Evolutionary conservation across 441 rosid genomes (phyloP).

Genomic region (Populus hybrid): DNA sequence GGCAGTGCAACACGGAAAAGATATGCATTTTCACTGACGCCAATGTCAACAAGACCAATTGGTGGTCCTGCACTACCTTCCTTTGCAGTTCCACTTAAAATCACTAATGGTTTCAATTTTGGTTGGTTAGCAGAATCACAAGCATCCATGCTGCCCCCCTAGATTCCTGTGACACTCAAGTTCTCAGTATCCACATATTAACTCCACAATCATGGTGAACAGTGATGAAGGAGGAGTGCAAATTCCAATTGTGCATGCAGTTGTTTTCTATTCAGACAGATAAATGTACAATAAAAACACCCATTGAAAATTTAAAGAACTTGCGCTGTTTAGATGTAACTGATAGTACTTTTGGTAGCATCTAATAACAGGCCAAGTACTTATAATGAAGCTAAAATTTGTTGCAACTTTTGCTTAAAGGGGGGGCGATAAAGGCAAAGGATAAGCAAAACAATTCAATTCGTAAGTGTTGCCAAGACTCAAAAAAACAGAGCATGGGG

Average conservation of each 20-base stretch:
- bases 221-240: not conserved
- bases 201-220: not conserved
- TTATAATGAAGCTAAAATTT: not conserved
- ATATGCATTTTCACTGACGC: constrained; percentile 60
- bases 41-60: constrained; percentile 65
- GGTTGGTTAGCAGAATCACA: constrained; percentile 15
- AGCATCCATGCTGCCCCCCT: constrained; percentile 30
- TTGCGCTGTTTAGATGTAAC: not conserved
- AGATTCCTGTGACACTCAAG: not conserved
- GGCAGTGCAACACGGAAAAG: constrained; percentile 73
- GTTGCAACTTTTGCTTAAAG: not conserved
- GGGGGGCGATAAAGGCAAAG: not conserved
- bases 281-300: not conserved
- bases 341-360: not conserved
- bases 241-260: not conserved
- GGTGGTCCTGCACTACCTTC: constrained; percentile 47
- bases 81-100: constrained; percentile 53
- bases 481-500: not conserved
- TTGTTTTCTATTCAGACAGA: not conserved
- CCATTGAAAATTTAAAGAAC: not conserved
- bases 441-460: not conserved
- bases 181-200: not conserved
- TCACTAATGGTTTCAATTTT: constrained; percentile 39
- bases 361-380: not conserved
- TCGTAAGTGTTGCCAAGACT: not conserved